Percentiles rank a stretch among this genome's conserved stretches.
These are phyloP conservation scores for Annona cherimola DNA, from an alignment of 164 flowering plant species.

Conservation along the genomic window DNA sequence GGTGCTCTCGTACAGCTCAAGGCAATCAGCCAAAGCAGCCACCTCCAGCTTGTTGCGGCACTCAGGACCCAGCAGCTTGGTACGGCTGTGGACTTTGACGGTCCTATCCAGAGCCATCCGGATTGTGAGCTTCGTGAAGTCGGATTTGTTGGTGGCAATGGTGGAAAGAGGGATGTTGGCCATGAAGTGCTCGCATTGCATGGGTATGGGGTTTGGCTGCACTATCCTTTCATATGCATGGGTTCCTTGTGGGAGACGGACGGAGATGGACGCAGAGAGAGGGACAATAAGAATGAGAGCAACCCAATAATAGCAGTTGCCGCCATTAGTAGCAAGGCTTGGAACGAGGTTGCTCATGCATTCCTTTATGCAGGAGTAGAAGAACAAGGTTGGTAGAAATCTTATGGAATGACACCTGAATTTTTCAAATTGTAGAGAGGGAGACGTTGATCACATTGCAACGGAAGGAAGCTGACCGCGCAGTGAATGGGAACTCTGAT, in stretches of 20 bases:
- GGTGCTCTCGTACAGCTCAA: constrained; percentile 43
- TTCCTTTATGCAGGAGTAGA: too few relatives aligned
- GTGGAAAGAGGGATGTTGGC: constrained; percentile 3
- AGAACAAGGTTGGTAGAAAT: too few relatives aligned
- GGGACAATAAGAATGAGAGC: not conserved
- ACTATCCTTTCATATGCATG: constrained; percentile 14
- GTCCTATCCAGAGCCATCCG: constrained; percentile 18
- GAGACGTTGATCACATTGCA: too few relatives aligned
- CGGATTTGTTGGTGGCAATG: constrained; percentile 21
- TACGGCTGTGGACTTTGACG: constrained; percentile 12
- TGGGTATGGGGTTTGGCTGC: constrained; percentile 24
- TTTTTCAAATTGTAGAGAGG: too few relatives aligned
- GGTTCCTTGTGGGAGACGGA: constrained; percentile 2
- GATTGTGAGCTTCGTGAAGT: constrained; percentile 24
- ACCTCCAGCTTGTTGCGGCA: constrained; percentile 32
- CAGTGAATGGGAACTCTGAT: too few relatives aligned
- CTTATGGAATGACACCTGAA: too few relatives aligned
- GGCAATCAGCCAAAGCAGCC: constrained; percentile 60
- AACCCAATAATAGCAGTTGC: not conserved
- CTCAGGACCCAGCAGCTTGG: constrained; percentile 10
- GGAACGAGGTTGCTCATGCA: too few relatives aligned
- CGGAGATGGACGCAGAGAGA: not conserved
- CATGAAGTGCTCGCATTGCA: constrained; percentile 17
- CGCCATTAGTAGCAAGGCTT: constrained; percentile 1
- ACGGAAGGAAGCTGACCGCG: too few relatives aligned